phyloP scores from a whole-genome alignment of 805 yeast species.

The Candida hungchunana region DNA sequence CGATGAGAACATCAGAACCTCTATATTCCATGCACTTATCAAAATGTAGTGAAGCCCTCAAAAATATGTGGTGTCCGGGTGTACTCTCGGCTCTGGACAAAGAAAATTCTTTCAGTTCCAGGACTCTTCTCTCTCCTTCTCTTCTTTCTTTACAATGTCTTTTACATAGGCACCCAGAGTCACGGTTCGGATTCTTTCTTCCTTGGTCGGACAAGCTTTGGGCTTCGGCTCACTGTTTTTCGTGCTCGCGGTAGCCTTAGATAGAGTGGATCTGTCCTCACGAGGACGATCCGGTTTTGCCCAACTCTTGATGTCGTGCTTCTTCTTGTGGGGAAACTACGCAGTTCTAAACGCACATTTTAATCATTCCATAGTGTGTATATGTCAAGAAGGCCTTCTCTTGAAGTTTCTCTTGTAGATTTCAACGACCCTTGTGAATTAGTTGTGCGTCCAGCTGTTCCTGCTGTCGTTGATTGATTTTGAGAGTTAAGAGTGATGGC shows the following conservation, averaged over 20 bases:
- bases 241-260: constrained; percentile 98
- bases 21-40: no score
- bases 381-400: no score
- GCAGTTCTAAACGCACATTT: constrained; percentile 70
- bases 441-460: constrained; percentile 59
- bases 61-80: constrained; percentile 7
- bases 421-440: constrained; percentile 20
- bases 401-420: background rate
- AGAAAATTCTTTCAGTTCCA: no score
- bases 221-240: constrained; percentile 28
- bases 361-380: no score
- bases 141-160: constrained; percentile 27
- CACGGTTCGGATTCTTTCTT: constrained; percentile 37
- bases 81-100: no score
- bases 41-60: background rate
- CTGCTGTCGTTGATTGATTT: constrained; percentile 57
- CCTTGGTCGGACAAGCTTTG: constrained; percentile 30
- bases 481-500: constrained; percentile 55
- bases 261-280: constrained; percentile 27
- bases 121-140: constrained; percentile 6
- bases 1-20: no score
- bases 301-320: constrained; percentile 46
- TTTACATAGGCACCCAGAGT: constrained; percentile 69
- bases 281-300: constrained; percentile 33
- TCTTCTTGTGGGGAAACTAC: constrained; percentile 41